Percentiles rank a stretch among this genome's conserved stretches.
Conservation (phyloP, 2,329 filamentous ascomycete genomes). For the Graphilbum sp. region DNA sequence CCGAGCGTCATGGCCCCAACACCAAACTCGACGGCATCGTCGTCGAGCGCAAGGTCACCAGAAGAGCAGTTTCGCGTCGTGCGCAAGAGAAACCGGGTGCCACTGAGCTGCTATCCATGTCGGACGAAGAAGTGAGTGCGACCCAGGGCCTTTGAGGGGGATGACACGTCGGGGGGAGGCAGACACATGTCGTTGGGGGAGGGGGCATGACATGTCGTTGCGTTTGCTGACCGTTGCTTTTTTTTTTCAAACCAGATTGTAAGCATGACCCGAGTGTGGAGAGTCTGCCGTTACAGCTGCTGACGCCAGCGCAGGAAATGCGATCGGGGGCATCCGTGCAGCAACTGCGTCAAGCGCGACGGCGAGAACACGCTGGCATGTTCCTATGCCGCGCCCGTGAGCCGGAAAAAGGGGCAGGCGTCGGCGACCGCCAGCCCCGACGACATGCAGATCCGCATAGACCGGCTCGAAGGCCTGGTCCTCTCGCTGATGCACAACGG, state of each 20-base stretch:
- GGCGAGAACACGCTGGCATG: constrained; percentile 67
- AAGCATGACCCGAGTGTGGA: neutral
- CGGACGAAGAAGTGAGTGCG: constrained; percentile 71
- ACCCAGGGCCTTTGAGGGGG: too few relatives aligned
- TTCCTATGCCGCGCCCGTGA: constrained; percentile 59
- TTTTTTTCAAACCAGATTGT: constrained; percentile 5
- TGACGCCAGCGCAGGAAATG: constrained; percentile 51
- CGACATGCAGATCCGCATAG: constrained; percentile 98
- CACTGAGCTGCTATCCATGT: constrained; percentile 82
- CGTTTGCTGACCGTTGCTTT: neutral
- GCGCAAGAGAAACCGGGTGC: constrained; percentile 80
- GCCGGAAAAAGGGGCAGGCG: constrained; percentile 58
- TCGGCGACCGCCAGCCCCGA: constrained; percentile 51
- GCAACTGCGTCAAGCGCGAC: constrained; percentile 87
- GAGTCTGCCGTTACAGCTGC: too few relatives aligned
- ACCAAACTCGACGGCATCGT: constrained; percentile 63
- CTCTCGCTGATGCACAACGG: constrained; percentile 89
- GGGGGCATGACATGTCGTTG: neutral
- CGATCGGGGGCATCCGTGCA: constrained; percentile 78
- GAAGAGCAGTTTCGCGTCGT: constrained; percentile 79
- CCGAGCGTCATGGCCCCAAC: constrained; percentile 70
- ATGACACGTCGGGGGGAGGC: too few relatives aligned
- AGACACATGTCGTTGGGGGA: too few relatives aligned
- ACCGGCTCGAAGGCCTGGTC: constrained; percentile 82
- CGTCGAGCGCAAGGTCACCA: constrained; percentile 60